Conservation (phyloP, 176 grass and related monocot species). For the Themeda triandra region DNA sequence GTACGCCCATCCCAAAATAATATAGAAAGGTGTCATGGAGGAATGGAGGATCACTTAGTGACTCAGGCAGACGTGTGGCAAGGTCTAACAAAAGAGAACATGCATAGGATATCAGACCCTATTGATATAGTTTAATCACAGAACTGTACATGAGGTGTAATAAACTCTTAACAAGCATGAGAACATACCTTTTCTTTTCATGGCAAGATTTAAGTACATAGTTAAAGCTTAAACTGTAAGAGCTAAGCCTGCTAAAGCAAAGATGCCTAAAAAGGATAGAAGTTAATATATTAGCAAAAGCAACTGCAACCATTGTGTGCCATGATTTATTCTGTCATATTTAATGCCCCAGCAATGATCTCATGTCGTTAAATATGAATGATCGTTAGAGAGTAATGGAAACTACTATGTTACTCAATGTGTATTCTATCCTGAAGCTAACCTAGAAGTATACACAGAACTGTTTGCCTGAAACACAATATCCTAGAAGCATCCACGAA, state of each 20-base stretch:
- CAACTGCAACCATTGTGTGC: constrained; percentile 20
- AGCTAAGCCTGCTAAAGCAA: constrained; percentile 39
- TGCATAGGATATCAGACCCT: constrained; percentile 32
- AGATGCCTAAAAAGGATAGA: constrained; percentile 41
- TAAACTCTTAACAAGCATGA: neutral
- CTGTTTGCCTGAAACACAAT: constrained; percentile 9
- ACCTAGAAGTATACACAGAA: constrained; percentile 9
- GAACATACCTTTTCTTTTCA: neutral
- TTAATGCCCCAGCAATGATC: neutral
- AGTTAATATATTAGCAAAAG: constrained; percentile 44
- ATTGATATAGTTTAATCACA: constrained; percentile 40
- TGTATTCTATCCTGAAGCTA: constrained; percentile 1
- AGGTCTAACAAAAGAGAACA: constrained; percentile 13
- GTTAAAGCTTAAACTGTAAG: constrained; percentile 16
- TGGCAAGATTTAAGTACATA: constrained; percentile 39
- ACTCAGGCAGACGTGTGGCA: constrained; percentile 36
- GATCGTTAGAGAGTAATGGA: constrained; percentile 20
- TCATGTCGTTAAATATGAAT: constrained; percentile 28
- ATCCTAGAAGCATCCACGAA: too few species aligned
- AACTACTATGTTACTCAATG: neutral
- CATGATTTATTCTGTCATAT: constrained; percentile 44
- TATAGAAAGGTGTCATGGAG: constrained; percentile 17
- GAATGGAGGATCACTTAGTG: constrained; percentile 21
- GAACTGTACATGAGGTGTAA: constrained; percentile 25
- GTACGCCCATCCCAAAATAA: constrained; percentile 17